Evolutionary conservation across 805 yeast species (phyloP).

Genomic region (Hanseniaspora occidentalis): DNA sequence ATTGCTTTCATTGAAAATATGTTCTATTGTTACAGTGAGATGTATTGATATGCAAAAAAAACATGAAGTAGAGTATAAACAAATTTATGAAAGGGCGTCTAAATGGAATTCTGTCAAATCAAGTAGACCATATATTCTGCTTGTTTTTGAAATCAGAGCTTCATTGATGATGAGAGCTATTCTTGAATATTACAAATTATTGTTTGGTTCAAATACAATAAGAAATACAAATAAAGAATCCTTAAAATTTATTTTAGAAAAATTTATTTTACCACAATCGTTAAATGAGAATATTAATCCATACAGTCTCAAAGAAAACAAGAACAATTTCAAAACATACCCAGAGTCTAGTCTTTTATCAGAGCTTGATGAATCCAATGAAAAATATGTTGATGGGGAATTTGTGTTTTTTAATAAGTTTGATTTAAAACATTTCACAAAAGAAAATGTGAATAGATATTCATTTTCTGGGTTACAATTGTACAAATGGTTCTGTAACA

Average conservation of each 20-base stretch:
- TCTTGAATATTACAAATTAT: neutral
- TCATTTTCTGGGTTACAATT: neutral
- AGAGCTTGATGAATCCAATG: no score
- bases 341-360: no score
- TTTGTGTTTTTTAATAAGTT: neutral
- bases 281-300: neutral
- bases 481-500: neutral
- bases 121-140: neutral
- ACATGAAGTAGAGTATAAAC: neutral
- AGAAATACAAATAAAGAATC: neutral
- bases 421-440: neutral
- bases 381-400: neutral
- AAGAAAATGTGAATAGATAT: neutral
- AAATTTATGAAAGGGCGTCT: neutral
- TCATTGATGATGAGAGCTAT: neutral
- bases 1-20: neutral
- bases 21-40: neutral
- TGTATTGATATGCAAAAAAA: neutral
- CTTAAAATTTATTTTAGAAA: neutral
- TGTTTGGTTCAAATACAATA: neutral
- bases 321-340: neutral
- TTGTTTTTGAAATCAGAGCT: neutral
- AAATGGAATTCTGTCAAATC: neutral
- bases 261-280: no score
- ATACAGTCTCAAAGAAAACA: neutral